Evolutionary conservation across 2,329 filamentous ascomycete genomes (phyloP).

Genomic region (Orbilia blumenaviensis): DNA sequence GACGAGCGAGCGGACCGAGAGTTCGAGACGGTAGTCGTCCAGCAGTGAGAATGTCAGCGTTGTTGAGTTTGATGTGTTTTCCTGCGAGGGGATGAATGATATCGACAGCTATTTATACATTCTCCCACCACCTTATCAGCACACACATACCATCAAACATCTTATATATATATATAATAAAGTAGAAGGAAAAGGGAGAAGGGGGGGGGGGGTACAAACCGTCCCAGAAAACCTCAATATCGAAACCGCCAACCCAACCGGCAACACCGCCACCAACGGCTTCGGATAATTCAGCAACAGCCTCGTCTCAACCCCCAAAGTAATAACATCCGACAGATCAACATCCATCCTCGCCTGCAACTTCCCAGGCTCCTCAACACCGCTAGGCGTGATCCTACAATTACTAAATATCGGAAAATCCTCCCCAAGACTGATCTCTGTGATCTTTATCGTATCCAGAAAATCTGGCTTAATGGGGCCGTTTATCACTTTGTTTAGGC

Average conservation of each 20-base stretch:
- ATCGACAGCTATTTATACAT: conserved; percentile 75
- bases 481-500: conserved; percentile 85
- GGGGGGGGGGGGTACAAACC: too few relatives aligned
- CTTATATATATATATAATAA: not conserved
- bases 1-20: conserved; percentile 80
- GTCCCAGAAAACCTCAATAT: conserved; percentile 96
- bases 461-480: conserved; percentile 87
- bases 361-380: conserved; percentile 81
- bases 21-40: conserved; percentile 84
- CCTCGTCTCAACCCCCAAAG: conserved; percentile 91
- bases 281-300: conserved; percentile 94
- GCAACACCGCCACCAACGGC: conserved; percentile 84
- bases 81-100: conserved; percentile 80
- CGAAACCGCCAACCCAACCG: conserved; percentile 88
- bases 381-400: conserved; percentile 86
- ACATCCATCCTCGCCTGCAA: conserved; percentile 97
- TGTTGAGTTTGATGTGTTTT: conserved; percentile 71
- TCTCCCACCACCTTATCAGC: too few relatives aligned
- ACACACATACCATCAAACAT: not conserved
- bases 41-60: conserved; percentile 95
- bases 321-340: conserved; percentile 94
- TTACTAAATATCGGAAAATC: conserved; percentile 99
- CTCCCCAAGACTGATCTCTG: conserved; percentile 91
- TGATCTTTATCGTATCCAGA: conserved; percentile 84
- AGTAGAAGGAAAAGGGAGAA: not conserved